Conservation (phyloP, 306 rosid genomes). For the Citrullus amarus region DNA sequence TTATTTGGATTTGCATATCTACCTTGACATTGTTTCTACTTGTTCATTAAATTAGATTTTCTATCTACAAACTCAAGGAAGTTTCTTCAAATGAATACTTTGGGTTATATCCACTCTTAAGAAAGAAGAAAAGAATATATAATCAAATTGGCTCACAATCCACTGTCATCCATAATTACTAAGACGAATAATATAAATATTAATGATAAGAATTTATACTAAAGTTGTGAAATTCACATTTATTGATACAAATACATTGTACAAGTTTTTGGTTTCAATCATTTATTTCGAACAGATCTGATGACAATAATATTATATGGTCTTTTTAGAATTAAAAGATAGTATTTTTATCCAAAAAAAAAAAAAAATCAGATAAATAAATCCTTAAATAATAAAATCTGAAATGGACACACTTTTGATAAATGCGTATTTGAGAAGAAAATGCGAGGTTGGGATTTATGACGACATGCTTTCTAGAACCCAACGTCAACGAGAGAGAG, state of each 20-base stretch:
- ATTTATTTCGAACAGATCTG: not conserved
- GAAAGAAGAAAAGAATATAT: not conserved
- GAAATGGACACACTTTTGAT: not conserved
- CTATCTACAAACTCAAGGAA: not conserved
- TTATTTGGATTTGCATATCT: not conserved
- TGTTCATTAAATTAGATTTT: not conserved
- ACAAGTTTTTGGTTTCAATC: not conserved
- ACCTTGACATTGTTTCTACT: not conserved
- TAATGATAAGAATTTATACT: not conserved
- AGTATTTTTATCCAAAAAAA: too few species aligned
- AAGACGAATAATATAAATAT: not conserved
- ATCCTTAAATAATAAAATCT: not conserved
- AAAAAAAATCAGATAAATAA: not conserved
- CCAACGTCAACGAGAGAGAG: not conserved
- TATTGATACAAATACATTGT: not conserved
- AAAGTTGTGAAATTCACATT: not conserved
- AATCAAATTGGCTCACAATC: too few species aligned
- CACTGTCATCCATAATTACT: too few species aligned
- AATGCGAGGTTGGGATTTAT: not conserved
- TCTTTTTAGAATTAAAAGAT: not conserved
- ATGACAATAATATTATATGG: not conserved
- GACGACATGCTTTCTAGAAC: constrained; percentile 5
- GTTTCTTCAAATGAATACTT: not conserved
- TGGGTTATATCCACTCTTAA: not conserved
- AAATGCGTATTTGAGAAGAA: not conserved